phyloP scores from a whole-genome alignment of 371 early-diverging fungal species.

The Actinomortierella ambigua region DNA sequence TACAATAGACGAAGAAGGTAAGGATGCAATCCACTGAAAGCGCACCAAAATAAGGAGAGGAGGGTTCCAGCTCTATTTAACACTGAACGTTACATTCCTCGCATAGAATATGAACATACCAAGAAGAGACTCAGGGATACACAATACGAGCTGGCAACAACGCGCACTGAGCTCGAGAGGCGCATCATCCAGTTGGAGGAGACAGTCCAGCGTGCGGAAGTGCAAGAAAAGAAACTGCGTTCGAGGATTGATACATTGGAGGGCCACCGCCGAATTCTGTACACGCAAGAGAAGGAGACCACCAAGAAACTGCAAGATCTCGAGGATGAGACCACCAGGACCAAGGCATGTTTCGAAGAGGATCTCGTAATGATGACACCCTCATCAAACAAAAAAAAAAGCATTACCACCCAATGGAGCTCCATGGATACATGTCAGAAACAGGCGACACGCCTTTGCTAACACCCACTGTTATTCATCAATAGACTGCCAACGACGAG shows the following conservation, averaged over 20 bases:
- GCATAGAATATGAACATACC: constrained; percentile 33
- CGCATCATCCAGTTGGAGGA: constrained; percentile 36
- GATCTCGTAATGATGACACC: neutral
- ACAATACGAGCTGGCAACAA: constrained; percentile 38
- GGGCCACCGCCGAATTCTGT: constrained; percentile 38
- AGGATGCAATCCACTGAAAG: too few species aligned
- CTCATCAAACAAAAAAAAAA: too few species aligned
- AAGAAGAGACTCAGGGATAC: constrained; percentile 36
- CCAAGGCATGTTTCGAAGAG: constrained; percentile 20
- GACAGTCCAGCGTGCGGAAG: constrained; percentile 18
- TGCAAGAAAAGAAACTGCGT: constrained; percentile 31
- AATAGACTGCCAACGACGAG: constrained; percentile 8
- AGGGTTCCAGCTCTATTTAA: too few species aligned
- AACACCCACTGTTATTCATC: too few species aligned
- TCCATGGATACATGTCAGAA: too few species aligned
- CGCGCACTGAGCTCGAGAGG: constrained; percentile 28
- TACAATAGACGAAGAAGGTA: too few species aligned
- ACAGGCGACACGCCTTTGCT: too few species aligned
- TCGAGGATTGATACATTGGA: constrained; percentile 28
- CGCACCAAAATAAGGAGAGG: too few species aligned
- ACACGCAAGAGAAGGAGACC: constrained; percentile 26
- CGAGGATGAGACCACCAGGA: constrained; percentile 22
- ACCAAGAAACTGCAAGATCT: constrained; percentile 19
- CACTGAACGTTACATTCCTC: too few species aligned
- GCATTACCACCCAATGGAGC: too few species aligned